Evolutionary conservation across 768 basidiomycete genomes (phyloP).

Genomic region (Auriscalpium microsporum): DNA sequence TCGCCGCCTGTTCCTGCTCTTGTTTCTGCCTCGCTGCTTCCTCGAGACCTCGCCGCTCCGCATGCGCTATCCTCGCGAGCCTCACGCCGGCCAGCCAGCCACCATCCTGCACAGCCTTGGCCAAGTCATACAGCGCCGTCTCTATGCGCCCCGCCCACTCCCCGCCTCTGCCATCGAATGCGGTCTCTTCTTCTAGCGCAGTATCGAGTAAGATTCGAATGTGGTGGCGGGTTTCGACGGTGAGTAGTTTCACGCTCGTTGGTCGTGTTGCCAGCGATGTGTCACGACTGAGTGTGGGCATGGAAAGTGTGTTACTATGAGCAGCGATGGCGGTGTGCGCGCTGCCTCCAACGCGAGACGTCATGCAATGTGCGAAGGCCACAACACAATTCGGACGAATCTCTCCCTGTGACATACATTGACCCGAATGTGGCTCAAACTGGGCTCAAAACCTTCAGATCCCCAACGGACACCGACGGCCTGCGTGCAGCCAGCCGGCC

Average conservation of each 20-base stretch:
- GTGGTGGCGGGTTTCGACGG: conserved; percentile 7
- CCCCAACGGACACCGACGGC: too few relatives aligned
- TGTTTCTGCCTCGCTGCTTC: not conserved
- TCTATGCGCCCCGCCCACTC: conserved; percentile 4
- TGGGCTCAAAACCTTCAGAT: too few relatives aligned
- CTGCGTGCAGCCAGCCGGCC: too few relatives aligned
- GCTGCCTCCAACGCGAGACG: too few relatives aligned
- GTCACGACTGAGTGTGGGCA: too few relatives aligned
- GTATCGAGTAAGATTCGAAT: conserved; percentile 1
- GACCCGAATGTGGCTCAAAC: too few relatives aligned
- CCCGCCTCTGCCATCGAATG: conserved; percentile 4
- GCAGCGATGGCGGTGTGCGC: too few relatives aligned
- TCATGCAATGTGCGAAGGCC: too few relatives aligned
- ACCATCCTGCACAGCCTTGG: not conserved
- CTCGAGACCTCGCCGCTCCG: not conserved
- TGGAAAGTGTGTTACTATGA: too few relatives aligned
- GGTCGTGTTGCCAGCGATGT: too few relatives aligned
- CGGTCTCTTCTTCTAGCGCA: conserved; percentile 9
- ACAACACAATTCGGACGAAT: too few relatives aligned
- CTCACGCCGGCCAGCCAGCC: conserved; percentile 9
- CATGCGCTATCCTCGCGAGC: conserved; percentile 1
- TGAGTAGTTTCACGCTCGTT: not conserved
- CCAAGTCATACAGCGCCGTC: conserved; percentile 8
- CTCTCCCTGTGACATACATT: too few relatives aligned
- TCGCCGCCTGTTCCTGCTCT: conserved; percentile 7